Base-by-base conservation (phyloP, 2,329 filamentous ascomycete genomes). In the Scedosporium aurantiacum region DNA sequence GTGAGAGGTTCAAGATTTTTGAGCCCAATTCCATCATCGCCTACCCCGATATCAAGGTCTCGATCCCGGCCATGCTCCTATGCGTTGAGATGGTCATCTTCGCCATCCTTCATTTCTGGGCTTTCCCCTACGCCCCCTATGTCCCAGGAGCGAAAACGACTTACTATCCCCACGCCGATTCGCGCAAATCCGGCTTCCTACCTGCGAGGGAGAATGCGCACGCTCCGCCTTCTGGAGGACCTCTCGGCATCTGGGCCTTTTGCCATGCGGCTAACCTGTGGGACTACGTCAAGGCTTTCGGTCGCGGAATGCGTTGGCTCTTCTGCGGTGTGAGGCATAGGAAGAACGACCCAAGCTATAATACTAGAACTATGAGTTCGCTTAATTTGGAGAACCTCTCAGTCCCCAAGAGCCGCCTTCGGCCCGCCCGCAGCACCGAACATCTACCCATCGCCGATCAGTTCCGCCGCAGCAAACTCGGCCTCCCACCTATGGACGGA, bases 71-170 rank as follows among this genome's bases (percentile, higher is more conserved):
- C 28, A 75, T 93, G 59, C 77, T 95, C 10, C 82, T 94, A 25
- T 92, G 88, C 69, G 77, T 94, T 47, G 91, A 96, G 73, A 96
- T 96, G 91, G 84, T 89, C 7, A 75, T 89, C 32, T 95, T 96
- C 68, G 78, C 88, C 18, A 69, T 91, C 54, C 74, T 96, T 60
- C 91, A 96, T 71, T 74, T 94, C 16, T 95, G 86, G 79, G 89
- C 91, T 2, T 96, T 94, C 69, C 82, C 89, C 1, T 94, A 87
- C 78, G 79, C 80, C 61, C 85, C 85, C 1, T 96, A 96, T 72
- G 76, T 73, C 23, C 72, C 73, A 21, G 69, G 70, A 28, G 75
- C 77, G 21, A 78, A 74, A 58, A 67, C 70, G 37, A 73, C 72
- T n/a, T 79, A 76, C 62, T 82, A 82, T 63, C 79, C 80, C 50